Conservation (phyloP, 2,329 filamentous ascomycete genomes). For the Lojkania enalia region DNA sequence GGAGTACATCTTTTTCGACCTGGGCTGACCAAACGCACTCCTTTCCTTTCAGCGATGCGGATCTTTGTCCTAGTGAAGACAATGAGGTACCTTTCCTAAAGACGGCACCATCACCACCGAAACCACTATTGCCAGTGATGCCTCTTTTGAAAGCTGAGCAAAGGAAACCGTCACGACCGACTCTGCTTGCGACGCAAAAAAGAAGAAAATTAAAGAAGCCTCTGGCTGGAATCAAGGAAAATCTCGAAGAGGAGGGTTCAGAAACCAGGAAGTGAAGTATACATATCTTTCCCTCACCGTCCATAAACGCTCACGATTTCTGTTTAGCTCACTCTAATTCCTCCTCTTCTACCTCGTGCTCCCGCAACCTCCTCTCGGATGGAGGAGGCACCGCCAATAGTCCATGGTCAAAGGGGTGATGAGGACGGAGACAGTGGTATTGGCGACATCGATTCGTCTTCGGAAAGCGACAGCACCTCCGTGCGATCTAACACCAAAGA, state of each 20-base stretch:
- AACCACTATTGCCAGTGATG: not conserved
- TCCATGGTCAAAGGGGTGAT: not conserved
- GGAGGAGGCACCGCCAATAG: not conserved
- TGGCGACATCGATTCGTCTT: not conserved
- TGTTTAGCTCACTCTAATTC: not conserved
- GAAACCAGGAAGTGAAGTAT: not conserved
- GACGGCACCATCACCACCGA: not conserved
- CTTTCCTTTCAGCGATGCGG: not conserved
- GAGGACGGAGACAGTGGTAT: not conserved
- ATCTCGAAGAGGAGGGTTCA: not conserved
- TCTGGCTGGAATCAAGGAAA: not conserved
- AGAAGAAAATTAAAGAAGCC: not conserved
- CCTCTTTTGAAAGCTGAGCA: not conserved
- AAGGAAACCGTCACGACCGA: not conserved
- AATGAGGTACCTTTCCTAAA: not conserved
- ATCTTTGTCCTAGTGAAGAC: not conserved
- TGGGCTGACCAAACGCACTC: not conserved
- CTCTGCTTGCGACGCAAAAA: not conserved
- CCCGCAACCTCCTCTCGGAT: not conserved
- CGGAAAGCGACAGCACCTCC: not conserved
- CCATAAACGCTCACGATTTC: not conserved
- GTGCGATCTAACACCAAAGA: not conserved
- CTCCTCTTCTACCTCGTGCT: not conserved
- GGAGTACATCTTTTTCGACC: not conserved
- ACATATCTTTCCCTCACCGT: not conserved